phyloP scores from a whole-genome alignment of 2,329 filamentous ascomycete genomes.

The Cladosporium sp. region DNA sequence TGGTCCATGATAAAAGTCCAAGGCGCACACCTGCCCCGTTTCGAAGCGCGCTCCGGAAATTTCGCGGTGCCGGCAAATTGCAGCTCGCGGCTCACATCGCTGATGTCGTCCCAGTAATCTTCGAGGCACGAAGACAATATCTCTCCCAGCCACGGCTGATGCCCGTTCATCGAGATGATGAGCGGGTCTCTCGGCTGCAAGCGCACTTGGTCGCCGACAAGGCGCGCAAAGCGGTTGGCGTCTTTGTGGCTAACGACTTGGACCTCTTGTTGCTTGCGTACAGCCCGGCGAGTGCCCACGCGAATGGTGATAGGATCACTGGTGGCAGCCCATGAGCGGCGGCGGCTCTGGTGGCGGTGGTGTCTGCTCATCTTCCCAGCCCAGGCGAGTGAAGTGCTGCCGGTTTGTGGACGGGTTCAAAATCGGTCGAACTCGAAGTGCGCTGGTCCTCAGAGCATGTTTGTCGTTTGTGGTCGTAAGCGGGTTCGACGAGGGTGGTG shows the following conservation, averaged over 20 bases:
- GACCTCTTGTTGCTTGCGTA: slow-evolving; percentile 33
- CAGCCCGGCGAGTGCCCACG: slow-evolving; percentile 33
- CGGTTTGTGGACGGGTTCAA: neutral
- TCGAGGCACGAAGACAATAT: slow-evolving; percentile 37
- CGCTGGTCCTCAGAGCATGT: neutral
- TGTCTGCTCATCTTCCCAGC: neutral
- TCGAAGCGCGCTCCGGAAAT: slow-evolving; percentile 38
- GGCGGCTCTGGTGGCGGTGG: neutral
- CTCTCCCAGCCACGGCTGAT: slow-evolving; percentile 38
- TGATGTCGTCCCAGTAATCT: slow-evolving; percentile 35
- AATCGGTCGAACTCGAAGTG: neutral
- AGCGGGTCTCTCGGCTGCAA: slow-evolving; percentile 36
- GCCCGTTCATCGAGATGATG: slow-evolving; percentile 37
- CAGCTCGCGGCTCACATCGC: slow-evolving; percentile 37
- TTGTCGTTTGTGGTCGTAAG: neutral
- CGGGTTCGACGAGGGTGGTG: neutral
- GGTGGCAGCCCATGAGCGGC: neutral
- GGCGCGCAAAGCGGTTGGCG: slow-evolving; percentile 32
- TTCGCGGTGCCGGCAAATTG: slow-evolving; percentile 38
- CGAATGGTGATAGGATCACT: slow-evolving; percentile 31
- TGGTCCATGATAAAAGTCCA: slow-evolving; percentile 42
- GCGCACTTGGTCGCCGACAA: slow-evolving; percentile 36
- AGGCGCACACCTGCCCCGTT: slow-evolving; percentile 33
- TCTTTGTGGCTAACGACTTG: slow-evolving; percentile 31
- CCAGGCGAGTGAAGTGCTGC: neutral